phyloP scores from a whole-genome alignment of 2,329 filamentous ascomycete genomes.

The Fusarium sororula region DNA sequence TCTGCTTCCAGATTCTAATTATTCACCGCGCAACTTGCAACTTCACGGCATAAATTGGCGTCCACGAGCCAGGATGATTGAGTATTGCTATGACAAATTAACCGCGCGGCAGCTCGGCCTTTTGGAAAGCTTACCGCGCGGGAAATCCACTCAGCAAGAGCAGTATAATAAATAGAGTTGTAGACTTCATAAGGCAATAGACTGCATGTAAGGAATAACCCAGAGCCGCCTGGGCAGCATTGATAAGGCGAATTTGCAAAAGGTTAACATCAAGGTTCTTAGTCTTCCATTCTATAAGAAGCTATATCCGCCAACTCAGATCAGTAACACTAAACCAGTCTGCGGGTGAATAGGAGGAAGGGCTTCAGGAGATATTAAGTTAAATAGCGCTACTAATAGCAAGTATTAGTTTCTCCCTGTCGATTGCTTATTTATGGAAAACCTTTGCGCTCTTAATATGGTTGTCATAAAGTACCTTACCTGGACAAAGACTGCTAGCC shows the following conservation, averaged over 20 bases:
- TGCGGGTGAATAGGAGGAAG: accelerated
- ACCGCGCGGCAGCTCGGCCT: not conserved
- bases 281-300: not conserved
- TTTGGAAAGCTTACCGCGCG: too few species aligned
- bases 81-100: not conserved
- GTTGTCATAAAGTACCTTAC: not conserved
- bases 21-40: accelerated
- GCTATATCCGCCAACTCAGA: not conserved
- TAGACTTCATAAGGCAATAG: not conserved
- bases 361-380: accelerated
- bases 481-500: not conserved
- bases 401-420: accelerated
- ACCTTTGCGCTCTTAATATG: not conserved
- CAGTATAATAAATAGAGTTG: not conserved
- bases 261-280: not conserved
- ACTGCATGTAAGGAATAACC: accelerated
- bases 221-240: not conserved
- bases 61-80: too few species aligned
- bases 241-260: accelerated
- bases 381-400: accelerated
- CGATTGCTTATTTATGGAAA: accelerated
- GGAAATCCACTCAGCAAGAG: not conserved
- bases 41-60: not conserved
- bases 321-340: not conserved
- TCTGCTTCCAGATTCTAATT: accelerated